Evolutionary conservation across 1,284 basidiomycete species (phyloP), one percentile per base, ranked within the genome.

Genomic region (Uromyces viciae-fabae): DNA sequence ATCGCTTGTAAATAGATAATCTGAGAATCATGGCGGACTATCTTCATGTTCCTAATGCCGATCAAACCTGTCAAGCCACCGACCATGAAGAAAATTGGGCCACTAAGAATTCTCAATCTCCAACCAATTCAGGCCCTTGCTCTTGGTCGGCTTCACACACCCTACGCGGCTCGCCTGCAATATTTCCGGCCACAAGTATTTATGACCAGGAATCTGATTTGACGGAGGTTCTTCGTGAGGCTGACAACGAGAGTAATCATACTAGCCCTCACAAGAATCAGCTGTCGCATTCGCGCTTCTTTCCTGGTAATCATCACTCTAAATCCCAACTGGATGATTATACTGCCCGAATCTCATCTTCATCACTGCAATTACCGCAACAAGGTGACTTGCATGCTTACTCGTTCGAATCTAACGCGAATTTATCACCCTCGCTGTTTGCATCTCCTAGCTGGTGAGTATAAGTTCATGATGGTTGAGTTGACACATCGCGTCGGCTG

Each of bases 271-370:
- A 58, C 25, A 73, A 80, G 64, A 8, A 2, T 5, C 78, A 80
- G 40, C 56, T 80, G 31, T 80, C 78, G 22, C 78, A 80, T 52
- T 80, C 78, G 22, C 78, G 78, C 58, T 80, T 69, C 14, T 80
- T 60, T 72, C 78, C 77, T 43, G 56, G 31, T n/a, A 68, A 73
- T 25, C 42, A 71, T 62, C 68, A 62, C 3, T 33, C 25, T 56
- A 38, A 60, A 69, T 3, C 46, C 11, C 49, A 33, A 3, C 40
- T 17, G 5, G 54, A 62, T 64, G 31, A 43, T 7, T 64, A 49
- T 15, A 46, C 28, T 22, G 72, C 73, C 40, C 69, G 78, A 22
- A 52, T 69, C 43, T 40, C 54, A 25, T 80, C 78, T 33, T 28
- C 71, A 22, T 66, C 46, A 22, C 76, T 79, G 19, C 68, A 80